Conservation (phyloP, 192 early-diverging fungal species). For the Gonapodya prolifera region DNA sequence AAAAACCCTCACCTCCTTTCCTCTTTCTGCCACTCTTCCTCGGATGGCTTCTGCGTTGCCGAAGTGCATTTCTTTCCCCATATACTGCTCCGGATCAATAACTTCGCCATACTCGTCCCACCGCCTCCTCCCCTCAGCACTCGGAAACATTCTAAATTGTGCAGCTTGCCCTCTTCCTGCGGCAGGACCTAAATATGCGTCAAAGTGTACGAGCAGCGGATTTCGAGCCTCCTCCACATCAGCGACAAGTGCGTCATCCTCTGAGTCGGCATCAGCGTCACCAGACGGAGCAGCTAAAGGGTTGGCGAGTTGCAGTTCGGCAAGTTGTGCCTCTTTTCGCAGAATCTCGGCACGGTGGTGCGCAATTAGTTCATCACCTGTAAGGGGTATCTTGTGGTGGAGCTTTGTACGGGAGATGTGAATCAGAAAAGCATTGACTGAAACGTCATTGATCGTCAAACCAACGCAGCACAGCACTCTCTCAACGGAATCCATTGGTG, state of each 20-base stretch:
- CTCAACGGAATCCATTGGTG: constrained; percentile 8
- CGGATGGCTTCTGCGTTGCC: neutral
- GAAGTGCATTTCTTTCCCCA: neutral
- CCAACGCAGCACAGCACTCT: no score
- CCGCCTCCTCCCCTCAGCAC: constrained; percentile 61
- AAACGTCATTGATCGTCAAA: constrained; percentile 18
- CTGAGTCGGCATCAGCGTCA: constrained; percentile 52
- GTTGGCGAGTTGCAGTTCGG: constrained; percentile 46
- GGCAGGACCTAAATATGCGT: constrained; percentile 6
- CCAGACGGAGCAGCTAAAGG: constrained; percentile 46
- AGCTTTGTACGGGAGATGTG: constrained; percentile 12
- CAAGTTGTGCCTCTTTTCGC: constrained; percentile 49
- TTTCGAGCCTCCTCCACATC: constrained; percentile 39
- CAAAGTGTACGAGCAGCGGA: constrained; percentile 10
- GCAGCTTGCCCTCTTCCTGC: neutral
- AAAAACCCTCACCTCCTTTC: neutral
- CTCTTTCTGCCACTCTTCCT: neutral
- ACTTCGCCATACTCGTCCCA: constrained; percentile 90
- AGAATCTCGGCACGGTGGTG: constrained; percentile 20
- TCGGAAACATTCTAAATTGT: constrained; percentile 63
- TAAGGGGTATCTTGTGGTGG: constrained; percentile 56
- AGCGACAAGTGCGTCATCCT: constrained; percentile 34
- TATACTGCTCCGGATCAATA: constrained; percentile 46
- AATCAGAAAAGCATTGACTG: neutral
- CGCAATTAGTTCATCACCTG: constrained; percentile 71